Base-by-base conservation (phyloP, 352 stramenopile species). In the Pythium dissimile region DNA sequence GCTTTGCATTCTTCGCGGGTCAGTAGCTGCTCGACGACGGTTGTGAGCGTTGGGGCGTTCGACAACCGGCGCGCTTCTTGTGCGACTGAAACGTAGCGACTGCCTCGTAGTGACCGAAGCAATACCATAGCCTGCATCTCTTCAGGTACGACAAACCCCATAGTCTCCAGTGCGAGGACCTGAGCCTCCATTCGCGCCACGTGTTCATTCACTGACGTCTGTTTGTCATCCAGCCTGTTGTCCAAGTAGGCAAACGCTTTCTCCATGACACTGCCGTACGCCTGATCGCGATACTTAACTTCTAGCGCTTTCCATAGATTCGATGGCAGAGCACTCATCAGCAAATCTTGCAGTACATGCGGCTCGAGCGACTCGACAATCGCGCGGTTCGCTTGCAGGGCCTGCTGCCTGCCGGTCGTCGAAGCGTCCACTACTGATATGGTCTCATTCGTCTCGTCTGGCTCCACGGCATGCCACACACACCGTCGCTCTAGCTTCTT, bases 241-340 rank as follows among this genome's bases (percentile, higher is more conserved):
- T 69, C 61, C 5, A 64, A 47, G 32, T 45, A 64, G 34, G 28
- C 61, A 69, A 60, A 64, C 20, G 54, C 54, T 42, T 60, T 63
- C 18, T 69, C 54, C 53, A 69, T 57, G 3, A 69, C 42, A 18
- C 34, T 38, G 3, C 61, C 61, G 44, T 43, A 62, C 13, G 61
- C 47, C 21, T 63, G 21, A 10, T 42, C 30, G 6, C 37, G 34
- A 34, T 64, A 69, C 35, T 45, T 48, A 15, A 41, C 32, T 16
- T 56, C 35, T 1, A 69, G 23, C 32, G 59, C 53, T 16, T 51
- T 52, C 61, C 54, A 64, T 13, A 69, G 28, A 32, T 59, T 63
- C 7, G 39, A 55, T 5, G 61, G 61, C 20, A 35, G 24, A 16
- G 54, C 49, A 16, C 37, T 64, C 20, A 64, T 31, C 12, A 69